These are phyloP conservation scores for Chaetothyriales sp. DNA, from an alignment of 2,329 filamentous ascomycete genomes.

Conservation along the genomic window DNA sequence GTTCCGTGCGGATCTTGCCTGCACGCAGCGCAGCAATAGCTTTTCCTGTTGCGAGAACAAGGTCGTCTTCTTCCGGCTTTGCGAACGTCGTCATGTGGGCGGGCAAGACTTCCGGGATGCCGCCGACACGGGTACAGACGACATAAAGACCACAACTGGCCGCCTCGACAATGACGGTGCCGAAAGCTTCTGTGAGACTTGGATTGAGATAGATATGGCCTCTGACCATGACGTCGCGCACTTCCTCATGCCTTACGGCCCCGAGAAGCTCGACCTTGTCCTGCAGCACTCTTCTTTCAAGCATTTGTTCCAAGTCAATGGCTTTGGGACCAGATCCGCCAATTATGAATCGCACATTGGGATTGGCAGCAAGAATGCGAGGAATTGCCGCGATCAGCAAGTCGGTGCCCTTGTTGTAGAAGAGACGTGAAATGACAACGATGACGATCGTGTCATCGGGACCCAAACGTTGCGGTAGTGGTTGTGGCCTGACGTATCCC, in stretches of 20 bases:
- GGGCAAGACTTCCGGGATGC: slow-evolving; percentile 90
- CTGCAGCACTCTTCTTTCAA: slow-evolving; percentile 86
- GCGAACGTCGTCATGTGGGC: slow-evolving; percentile 97
- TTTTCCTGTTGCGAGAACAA: slow-evolving; percentile 76
- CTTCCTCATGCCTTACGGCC: slow-evolving; percentile 85
- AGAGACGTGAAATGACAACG: slow-evolving; percentile 89
- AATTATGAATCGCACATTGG: slow-evolving; percentile 92
- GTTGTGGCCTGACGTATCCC: slow-evolving; percentile 22
- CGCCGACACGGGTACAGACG: slow-evolving; percentile 89
- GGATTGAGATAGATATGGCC: slow-evolving; percentile 96
- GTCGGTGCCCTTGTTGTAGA: slow-evolving; percentile 98
- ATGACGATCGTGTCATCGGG: slow-evolving; percentile 86
- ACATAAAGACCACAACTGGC: slow-evolving; percentile 93
- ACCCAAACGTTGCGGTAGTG: slow-evolving; percentile 55
- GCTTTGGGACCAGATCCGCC: slow-evolving; percentile 91
- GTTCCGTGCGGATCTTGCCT: slow-evolving; percentile 77
- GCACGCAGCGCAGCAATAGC: slow-evolving; percentile 77
- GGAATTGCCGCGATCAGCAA: slow-evolving; percentile 93
- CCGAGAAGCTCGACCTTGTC: slow-evolving; percentile 88
- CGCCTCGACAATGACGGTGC: slow-evolving; percentile 94
- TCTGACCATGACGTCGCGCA: slow-evolving; percentile 91
- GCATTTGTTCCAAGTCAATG: slow-evolving; percentile 95
- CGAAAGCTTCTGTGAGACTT: slow-evolving; percentile 89
- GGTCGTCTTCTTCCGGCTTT: slow-evolving; percentile 88
- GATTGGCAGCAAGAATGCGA: slow-evolving; percentile 73